phyloP scores from a whole-genome alignment of 345 rosid genomes.

The Murraya paniculata region DNA sequence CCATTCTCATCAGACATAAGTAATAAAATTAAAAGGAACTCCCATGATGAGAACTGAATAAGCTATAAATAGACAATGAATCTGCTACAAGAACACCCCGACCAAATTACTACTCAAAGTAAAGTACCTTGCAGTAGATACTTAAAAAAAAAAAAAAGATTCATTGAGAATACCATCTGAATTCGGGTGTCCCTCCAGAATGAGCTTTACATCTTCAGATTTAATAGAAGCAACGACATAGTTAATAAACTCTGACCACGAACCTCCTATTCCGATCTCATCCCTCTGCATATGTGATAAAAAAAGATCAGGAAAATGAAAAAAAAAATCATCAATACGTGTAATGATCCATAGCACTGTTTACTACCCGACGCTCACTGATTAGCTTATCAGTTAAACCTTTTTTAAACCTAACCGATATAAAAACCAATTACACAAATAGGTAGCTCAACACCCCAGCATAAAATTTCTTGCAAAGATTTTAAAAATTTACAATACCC shows the following conservation, averaged over 20 bases:
- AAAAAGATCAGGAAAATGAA: no score
- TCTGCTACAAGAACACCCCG: neutral
- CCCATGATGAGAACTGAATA: neutral
- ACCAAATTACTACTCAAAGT: neutral
- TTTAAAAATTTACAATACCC: no score
- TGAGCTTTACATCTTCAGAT: slow-evolving; percentile 72
- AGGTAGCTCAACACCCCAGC: neutral
- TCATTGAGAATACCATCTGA: slow-evolving; percentile 33
- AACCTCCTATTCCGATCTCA: slow-evolving; percentile 73
- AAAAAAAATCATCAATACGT: no score
- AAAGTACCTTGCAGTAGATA: neutral
- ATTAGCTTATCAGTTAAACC: neutral
- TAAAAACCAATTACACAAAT: neutral
- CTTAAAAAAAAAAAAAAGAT: neutral
- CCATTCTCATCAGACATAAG: neutral
- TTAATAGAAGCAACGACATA: slow-evolving; percentile 63
- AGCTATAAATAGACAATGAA: neutral
- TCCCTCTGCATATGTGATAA: slow-evolving; percentile 57
- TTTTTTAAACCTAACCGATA: neutral
- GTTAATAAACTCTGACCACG: slow-evolving; percentile 80
- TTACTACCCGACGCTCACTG: neutral
- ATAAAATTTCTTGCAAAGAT: neutral
- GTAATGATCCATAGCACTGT: neutral
- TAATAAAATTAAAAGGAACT: neutral
- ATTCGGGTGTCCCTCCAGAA: slow-evolving; percentile 37